These are phyloP conservation scores for Eleusine indica DNA, from an alignment of 176 grass and related monocot species.

Conservation along the genomic window DNA sequence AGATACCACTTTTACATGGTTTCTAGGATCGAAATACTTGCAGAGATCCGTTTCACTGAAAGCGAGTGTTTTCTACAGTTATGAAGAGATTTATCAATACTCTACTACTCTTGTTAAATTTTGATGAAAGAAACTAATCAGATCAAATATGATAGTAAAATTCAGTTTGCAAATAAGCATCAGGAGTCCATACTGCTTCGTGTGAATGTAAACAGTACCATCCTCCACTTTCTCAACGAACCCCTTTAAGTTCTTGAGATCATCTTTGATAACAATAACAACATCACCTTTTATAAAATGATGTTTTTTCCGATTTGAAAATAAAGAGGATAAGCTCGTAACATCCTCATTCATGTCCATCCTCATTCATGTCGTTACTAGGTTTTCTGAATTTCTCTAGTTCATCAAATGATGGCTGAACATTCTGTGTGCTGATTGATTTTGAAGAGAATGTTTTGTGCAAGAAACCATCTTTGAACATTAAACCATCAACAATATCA, in stretches of 20 bases:
- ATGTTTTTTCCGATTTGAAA: slow-evolving; percentile 97
- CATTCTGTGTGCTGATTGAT: slow-evolving; percentile 71
- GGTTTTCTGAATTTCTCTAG: slow-evolving; percentile 96
- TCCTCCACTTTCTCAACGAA: slow-evolving; percentile 99
- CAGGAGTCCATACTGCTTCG: slow-evolving; percentile 72
- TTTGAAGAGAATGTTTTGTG: slow-evolving; percentile 84
- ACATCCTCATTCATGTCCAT: slow-evolving; percentile 70
- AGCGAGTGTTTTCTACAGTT: slow-evolving; percentile 77
- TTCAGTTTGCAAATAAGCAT: slow-evolving; percentile 40
- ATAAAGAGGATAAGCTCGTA: slow-evolving; percentile 78
- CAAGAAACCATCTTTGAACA: slow-evolving; percentile 96
- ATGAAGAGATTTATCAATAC: slow-evolving; percentile 31
- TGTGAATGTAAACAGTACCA: slow-evolving; percentile 78
- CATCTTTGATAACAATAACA: slow-evolving; percentile 81
- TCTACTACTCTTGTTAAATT: too few relatives aligned
- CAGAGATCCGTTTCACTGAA: slow-evolving; percentile 91
- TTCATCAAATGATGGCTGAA: slow-evolving; percentile 86
- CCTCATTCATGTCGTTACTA: slow-evolving; percentile 68
- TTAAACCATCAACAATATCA: slow-evolving; percentile 77
- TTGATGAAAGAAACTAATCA: too few relatives aligned
- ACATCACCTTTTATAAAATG: slow-evolving; percentile 98
- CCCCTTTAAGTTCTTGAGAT: slow-evolving; percentile 85
- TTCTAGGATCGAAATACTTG: slow-evolving; percentile 92
- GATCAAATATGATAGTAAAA: too few relatives aligned
- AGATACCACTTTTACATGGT: slow-evolving; percentile 96